Evolutionary conservation across 23 red algal genomes (phyloP).

Genomic region (Pyropia haitanensis): DNA sequence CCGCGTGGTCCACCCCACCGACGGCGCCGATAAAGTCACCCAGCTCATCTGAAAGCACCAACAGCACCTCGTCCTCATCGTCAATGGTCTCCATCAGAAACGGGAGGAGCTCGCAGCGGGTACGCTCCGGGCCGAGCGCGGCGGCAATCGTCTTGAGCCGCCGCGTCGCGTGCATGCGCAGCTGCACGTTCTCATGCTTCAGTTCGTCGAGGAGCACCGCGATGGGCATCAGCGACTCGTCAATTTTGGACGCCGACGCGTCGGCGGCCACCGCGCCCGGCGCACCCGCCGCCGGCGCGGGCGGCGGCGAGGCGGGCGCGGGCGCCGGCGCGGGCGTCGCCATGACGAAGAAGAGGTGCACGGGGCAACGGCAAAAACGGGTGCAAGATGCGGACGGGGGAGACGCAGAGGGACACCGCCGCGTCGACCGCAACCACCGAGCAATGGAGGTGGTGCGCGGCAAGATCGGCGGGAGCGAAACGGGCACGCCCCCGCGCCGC

Average conservation of each 20-base stretch:
- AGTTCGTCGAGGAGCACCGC: slow-evolving; percentile 93
- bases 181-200: slow-evolving; percentile 81
- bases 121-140: slow-evolving; percentile 85
- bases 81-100: slow-evolving; percentile 97
- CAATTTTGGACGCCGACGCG: slow-evolving; percentile 10
- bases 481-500: no score
- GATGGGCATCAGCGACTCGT: slow-evolving; percentile 64
- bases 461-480: no score
- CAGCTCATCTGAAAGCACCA: slow-evolving; percentile 84
- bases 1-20: slow-evolving; percentile 59
- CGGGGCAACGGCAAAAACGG: no score
- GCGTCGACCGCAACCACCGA: no score
- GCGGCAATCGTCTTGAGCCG: slow-evolving; percentile 76
- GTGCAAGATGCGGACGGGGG: no score
- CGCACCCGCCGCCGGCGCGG: no score
- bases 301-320: no score
- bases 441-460: no score
- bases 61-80: slow-evolving; percentile 95
- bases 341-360: no score
- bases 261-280: no score
- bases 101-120: slow-evolving; percentile 84
- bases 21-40: slow-evolving; percentile 77
- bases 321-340: no score
- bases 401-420: no score
- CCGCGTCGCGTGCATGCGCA: slow-evolving; percentile 75